These are phyloP conservation scores for Hyphopichia fennica DNA, from an alignment of 1,139 yeast species.

Conservation along the genomic window DNA sequence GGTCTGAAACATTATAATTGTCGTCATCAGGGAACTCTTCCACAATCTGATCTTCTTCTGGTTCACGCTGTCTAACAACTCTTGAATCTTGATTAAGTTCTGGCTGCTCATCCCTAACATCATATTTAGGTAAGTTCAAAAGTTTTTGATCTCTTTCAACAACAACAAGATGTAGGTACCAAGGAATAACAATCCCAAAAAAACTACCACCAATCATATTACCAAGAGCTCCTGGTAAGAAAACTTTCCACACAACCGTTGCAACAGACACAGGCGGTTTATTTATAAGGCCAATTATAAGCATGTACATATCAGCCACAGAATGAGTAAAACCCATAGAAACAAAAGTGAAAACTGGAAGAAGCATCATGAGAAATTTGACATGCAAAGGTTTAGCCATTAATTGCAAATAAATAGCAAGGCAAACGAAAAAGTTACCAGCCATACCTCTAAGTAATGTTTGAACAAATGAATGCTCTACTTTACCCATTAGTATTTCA, in stretches of 20 bases:
- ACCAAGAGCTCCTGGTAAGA: constrained; percentile 68
- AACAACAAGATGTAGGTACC: constrained; percentile 66
- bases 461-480: constrained; percentile 50
- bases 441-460: constrained; percentile 66
- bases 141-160: constrained; percentile 66
- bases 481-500: constrained; percentile 47
- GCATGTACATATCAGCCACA: constrained; percentile 76
- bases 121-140: constrained; percentile 63
- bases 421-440: constrained; percentile 73
- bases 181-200: constrained; percentile 63
- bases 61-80: constrained; percentile 49
- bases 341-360: constrained; percentile 76
- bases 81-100: constrained; percentile 73
- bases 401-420: constrained; percentile 73
- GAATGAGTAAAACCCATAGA: constrained; percentile 74
- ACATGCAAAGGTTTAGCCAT: constrained; percentile 83
- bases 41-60: constrained; percentile 8
- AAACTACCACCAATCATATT: constrained; percentile 70
- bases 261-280: constrained; percentile 64
- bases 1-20: not conserved
- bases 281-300: constrained; percentile 66
- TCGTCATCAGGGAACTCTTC: constrained; percentile 4
- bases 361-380: constrained; percentile 58
- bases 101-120: constrained; percentile 77
- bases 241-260: constrained; percentile 66